Conservation (phyloP, 805 yeast genomes). For the Candida multigemmis region DNA sequence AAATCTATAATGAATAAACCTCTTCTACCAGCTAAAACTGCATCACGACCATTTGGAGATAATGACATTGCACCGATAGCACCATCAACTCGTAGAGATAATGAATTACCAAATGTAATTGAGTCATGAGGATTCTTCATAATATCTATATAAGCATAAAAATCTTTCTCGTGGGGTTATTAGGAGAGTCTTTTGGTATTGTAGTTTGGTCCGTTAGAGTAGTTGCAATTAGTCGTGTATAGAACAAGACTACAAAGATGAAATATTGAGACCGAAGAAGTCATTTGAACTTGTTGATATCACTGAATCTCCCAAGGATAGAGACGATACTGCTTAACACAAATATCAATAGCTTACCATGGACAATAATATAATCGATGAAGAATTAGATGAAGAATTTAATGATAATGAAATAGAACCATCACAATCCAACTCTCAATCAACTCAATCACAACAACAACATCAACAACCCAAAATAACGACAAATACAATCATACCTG, state of each 20-base stretch:
- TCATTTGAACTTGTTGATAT: too few relatives aligned
- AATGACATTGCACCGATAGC: conserved; percentile 87
- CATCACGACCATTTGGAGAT: conserved; percentile 87
- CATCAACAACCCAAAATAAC: conserved; percentile 1
- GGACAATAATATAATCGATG: conserved; percentile 10
- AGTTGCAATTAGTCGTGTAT: too few relatives aligned
- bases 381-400: conserved; percentile 15
- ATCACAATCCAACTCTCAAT: conserved; percentile 1
- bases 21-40: conserved; percentile 74
- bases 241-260: too few relatives aligned
- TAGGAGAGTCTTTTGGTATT: too few relatives aligned
- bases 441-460: background rate
- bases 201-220: too few relatives aligned
- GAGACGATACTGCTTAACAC: too few relatives aligned
- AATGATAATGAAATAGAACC: conserved; percentile 10
- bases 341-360: conserved; percentile 2
- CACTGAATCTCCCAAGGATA: too few relatives aligned
- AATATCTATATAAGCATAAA: too few relatives aligned
- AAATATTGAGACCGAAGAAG: too few relatives aligned
- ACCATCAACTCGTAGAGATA: conserved; percentile 82
- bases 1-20: conserved; percentile 88
- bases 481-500: conserved; percentile 23
- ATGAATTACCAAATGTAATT: conserved; percentile 68
- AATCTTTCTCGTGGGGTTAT: too few relatives aligned
- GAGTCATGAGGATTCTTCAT: conserved; percentile 25